Evolutionary conservation across 2,329 filamentous ascomycete species (phyloP).

Genomic region (Scopulariopsis brevicaulis): DNA sequence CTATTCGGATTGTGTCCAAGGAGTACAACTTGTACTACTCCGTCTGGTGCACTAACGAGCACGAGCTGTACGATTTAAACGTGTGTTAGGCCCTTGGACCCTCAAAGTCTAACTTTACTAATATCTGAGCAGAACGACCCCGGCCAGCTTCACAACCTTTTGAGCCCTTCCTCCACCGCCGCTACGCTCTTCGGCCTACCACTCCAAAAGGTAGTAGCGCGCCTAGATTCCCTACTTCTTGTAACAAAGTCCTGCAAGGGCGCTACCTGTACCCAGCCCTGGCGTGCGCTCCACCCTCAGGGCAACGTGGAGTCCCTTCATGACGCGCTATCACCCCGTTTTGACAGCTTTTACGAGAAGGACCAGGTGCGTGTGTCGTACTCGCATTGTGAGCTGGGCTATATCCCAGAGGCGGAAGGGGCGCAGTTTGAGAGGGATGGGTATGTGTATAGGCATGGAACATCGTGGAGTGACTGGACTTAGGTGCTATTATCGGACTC

Average conservation of each 20-base stretch:
- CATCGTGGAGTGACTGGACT: conserved; percentile 15
- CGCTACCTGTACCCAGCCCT: conserved; percentile 38
- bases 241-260: conserved; percentile 50
- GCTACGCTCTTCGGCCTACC: conserved; percentile 18
- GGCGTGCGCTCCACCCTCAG: conserved; percentile 40
- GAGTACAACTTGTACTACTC: conserved; percentile 43
- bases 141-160: conserved; percentile 25
- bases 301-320: conserved; percentile 35
- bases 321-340: conserved; percentile 34
- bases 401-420: conserved; percentile 43
- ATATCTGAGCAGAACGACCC: conserved; percentile 31
- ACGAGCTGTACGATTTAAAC: conserved; percentile 38
- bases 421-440: conserved; percentile 25
- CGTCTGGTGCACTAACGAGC: conserved; percentile 39
- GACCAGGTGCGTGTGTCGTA: conserved; percentile 36
- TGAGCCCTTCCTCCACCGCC: conserved; percentile 6
- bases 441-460: conserved; percentile 12
- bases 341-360: conserved; percentile 37
- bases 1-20: conserved; percentile 29
- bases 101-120: neutral
- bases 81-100: conserved; percentile 18
- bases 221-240: conserved; percentile 45
- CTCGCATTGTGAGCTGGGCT: conserved; percentile 40
- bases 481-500: conserved; percentile 1
- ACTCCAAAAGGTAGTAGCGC: conserved; percentile 29